Evolutionary conservation across 2,329 filamentous ascomycete species (phyloP), one percentile per base, ranked within the genome.

Genomic region (Penicillium sp.): DNA sequence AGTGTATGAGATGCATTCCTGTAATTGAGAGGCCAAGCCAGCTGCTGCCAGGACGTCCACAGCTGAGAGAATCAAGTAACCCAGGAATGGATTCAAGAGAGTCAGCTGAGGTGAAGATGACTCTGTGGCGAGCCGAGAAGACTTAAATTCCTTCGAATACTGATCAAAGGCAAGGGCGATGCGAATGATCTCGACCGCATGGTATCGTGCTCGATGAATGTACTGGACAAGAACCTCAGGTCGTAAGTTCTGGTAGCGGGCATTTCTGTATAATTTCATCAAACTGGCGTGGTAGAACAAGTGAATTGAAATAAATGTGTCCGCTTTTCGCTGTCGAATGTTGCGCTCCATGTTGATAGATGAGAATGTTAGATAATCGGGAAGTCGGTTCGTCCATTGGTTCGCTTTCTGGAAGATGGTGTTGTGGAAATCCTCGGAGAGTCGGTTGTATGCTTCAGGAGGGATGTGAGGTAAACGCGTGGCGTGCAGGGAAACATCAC

Each of bases 31-130:
- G 6, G 86, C 68, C 1, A 77, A 66, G 1, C 86, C 84, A 5
- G 81, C 83, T 0, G 86, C 82, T 11, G 83, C 83, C 51, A 89
- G 76, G 1, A 89, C 82, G 61, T 91, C 88, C 32, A 87, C 77
- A 0, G 87, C 86, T 45, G 85, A 80, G 32, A 86, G 75, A 22
- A 88, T 79, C 5, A 82, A 80, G 58, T 83, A 83, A n/a, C 83
- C 83, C 16, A 84, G 76, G 57, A 87, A 85, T 0, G 87, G 85
- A n/a, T 80, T 82, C 0, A 83, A 80, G 39, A 82, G 79, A 5
- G 71, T 60, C 52, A 69, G 67, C 29, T 77, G 62, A 44, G 69
- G 50, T n/a, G 55, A 44, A 3, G 46, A 40, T 8, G 53, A 40
- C 6, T 69, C 68, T 2, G 59, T 34, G 44, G 31, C 50, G 29